Evolutionary conservation across 805 yeast genomes (phyloP).

Genomic region (Saturnispora sanitii): DNA sequence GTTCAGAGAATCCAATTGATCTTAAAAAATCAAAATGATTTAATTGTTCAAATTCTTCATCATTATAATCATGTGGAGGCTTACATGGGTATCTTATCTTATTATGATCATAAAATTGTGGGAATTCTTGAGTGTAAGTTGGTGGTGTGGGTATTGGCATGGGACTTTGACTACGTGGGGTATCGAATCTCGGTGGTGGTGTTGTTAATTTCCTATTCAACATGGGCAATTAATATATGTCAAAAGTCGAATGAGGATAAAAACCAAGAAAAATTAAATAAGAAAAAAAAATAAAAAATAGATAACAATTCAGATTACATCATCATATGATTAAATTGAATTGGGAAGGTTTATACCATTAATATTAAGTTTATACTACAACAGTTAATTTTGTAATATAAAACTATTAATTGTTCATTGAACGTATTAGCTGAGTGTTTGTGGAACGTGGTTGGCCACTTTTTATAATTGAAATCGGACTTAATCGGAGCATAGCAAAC

Average conservation of each 20-base stretch:
- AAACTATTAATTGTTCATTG: no score
- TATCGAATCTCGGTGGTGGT: slow-evolving; percentile 4
- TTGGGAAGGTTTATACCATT: neutral
- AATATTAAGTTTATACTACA: no score
- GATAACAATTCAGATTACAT: no score
- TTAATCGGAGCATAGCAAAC: no score
- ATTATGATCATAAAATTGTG: slow-evolving; percentile 25
- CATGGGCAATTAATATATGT: no score
- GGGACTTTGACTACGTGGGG: slow-evolving; percentile 8
- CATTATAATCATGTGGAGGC: slow-evolving; percentile 28
- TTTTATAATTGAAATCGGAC: no score
- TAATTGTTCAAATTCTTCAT: slow-evolving; percentile 25
- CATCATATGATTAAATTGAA: no score
- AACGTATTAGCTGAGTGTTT: no score
- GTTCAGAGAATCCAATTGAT: slow-evolving; percentile 23
- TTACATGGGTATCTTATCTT: slow-evolving; percentile 24
- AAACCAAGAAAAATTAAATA: no score
- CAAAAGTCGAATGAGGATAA: neutral
- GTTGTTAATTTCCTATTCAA: slow-evolving; percentile 1
- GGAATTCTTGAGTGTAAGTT: slow-evolving; percentile 24
- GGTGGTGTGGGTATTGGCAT: slow-evolving; percentile 3
- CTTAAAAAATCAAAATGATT: slow-evolving; percentile 28
- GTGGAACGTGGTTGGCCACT: no score
- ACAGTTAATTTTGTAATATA: no score
- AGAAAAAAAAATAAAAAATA: no score